Conservation (phyloP, 306 rosid species). For the Alnus rubra region DNA sequence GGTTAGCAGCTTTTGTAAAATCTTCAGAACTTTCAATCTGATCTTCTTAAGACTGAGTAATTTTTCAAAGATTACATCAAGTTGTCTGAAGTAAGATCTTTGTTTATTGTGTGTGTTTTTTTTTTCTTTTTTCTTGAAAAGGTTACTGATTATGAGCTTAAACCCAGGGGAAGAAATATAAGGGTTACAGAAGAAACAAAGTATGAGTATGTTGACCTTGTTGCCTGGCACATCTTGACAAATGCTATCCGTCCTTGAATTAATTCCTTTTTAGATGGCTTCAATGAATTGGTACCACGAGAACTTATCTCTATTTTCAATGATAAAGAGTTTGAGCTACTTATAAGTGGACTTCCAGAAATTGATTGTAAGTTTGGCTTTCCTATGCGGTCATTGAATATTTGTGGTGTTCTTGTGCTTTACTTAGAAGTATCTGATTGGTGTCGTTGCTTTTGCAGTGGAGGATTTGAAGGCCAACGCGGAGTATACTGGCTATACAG, state of each 20-base stretch:
- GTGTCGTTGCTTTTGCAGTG: slow-evolving; percentile 60
- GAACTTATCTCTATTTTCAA: slow-evolving; percentile 90
- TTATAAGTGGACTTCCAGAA: slow-evolving; percentile 99
- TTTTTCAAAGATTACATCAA: not conserved
- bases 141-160: slow-evolving; percentile 99
- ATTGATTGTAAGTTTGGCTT: slow-evolving; percentile 77
- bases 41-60: not conserved
- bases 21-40: not conserved
- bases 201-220: slow-evolving; percentile 97
- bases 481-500: slow-evolving; percentile 88
- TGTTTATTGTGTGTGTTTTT: not conserved
- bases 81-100: not conserved
- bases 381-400: slow-evolving; percentile 2
- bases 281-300: slow-evolving; percentile 72
- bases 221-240: slow-evolving; percentile 91
- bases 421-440: slow-evolving; percentile 25
- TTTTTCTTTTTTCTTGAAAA: slow-evolving; percentile 20
- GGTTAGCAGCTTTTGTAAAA: not conserved
- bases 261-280: slow-evolving; percentile 82
- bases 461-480: slow-evolving; percentile 92
- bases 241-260: slow-evolving; percentile 98
- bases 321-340: slow-evolving; percentile 97
- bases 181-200: slow-evolving; percentile 97
- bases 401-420: slow-evolving; percentile 14
- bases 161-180: slow-evolving; percentile 97